A percentile compares a stretch with the other conserved stretches of the same genome.
phyloP scores from a whole-genome alignment of 2,329 filamentous ascomycete species.

The Emergomyces pasteurianus region DNA sequence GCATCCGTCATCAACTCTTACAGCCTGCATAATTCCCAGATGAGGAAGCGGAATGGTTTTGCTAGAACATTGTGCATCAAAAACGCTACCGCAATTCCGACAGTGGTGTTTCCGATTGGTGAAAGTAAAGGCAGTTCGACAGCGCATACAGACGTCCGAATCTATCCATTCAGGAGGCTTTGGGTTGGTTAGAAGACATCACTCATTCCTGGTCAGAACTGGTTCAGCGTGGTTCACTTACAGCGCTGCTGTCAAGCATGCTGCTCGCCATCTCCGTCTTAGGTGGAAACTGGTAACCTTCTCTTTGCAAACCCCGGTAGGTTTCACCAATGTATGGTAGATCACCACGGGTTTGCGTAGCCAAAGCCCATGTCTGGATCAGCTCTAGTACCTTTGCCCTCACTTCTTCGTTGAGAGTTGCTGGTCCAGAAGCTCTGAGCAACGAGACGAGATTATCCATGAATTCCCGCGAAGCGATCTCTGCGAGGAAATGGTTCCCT shows the following conservation, averaged over 20 bases:
- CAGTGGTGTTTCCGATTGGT: constrained; percentile 98
- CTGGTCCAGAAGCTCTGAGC: constrained; percentile 63
- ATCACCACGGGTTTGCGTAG: constrained; percentile 73
- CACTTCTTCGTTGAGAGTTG: constrained; percentile 72
- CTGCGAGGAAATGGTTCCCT: constrained; percentile 82
- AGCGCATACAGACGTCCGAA: constrained; percentile 97
- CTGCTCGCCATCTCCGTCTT: constrained; percentile 78
- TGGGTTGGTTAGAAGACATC: constrained; percentile 6
- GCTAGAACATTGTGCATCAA: constrained; percentile 87
- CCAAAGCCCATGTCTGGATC: constrained; percentile 85
- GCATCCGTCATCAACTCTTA: constrained; percentile 92
- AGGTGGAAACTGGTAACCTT: constrained; percentile 83
- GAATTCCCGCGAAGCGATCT: constrained; percentile 94
- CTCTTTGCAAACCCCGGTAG: constrained; percentile 67
- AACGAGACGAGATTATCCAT: constrained; percentile 94
- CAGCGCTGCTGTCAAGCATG: constrained; percentile 94
- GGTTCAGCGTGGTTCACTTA: constrained; percentile 37
- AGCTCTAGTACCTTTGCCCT: constrained; percentile 83
- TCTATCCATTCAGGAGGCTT: constrained; percentile 95
- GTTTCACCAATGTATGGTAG: constrained; percentile 79
- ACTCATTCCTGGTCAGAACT: not conserved
- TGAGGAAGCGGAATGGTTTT: constrained; percentile 83
- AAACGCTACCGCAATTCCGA: constrained; percentile 94
- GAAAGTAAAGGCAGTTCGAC: constrained; percentile 87
- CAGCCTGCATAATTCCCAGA: constrained; percentile 79